Base-by-base conservation (phyloP, 768 basidiomycete genomes). In the Leucosporidium creatinivorum region DNA sequence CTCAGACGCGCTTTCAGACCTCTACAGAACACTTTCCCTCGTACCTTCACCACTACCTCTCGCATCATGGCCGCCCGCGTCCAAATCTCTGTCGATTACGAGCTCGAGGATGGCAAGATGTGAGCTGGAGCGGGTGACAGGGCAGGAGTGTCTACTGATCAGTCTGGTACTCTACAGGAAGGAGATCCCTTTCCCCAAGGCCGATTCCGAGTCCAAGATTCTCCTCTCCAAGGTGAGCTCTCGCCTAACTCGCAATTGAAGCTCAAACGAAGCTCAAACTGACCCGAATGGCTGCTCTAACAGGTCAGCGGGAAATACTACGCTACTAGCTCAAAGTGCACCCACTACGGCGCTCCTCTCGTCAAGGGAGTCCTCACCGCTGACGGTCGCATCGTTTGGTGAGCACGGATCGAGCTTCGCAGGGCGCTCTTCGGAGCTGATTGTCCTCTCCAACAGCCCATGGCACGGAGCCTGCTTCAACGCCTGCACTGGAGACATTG, bases 381-480 rank as follows among this genome's bases (percentile, higher is more conserved):
- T 44, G 87, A 89, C 76, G 91, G 89, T 15, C 80, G 88, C 67
- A 84, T 93, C 25, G 85, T 88, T 58, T 93, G 91, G 70, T 72
- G 28, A 44, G 68, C 28, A 21, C 36, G 52, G 21, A n/a, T 21
- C 55, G 31, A 23, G 19, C 31, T 28, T 25, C 23, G 50, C 21
- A 19, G 21, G 23, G 6, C 21, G 21, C 50, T 12, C 50, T 8
- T 21, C 50, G 19, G 50, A 12, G 21, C 30, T 61, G n/a, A 56
- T 25, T 36, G 48, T 28, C 18, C n/a, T 33, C 68, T 64, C 25
- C 47, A 33, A 30, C 66, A 89, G 88, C 74, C 89, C 89, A 17
- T 92, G 89, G 91, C 90, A 91, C 75, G 90, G 89, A 82, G 91
- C 91, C 39, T 93, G 91, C 79, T 94, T 92, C 82, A 89, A 88